A percentile compares a stretch with the other conserved stretches of the same genome.
phyloP scores from a whole-genome alignment of 2,329 filamentous ascomycete species.

The Penicillium verrucosum region DNA sequence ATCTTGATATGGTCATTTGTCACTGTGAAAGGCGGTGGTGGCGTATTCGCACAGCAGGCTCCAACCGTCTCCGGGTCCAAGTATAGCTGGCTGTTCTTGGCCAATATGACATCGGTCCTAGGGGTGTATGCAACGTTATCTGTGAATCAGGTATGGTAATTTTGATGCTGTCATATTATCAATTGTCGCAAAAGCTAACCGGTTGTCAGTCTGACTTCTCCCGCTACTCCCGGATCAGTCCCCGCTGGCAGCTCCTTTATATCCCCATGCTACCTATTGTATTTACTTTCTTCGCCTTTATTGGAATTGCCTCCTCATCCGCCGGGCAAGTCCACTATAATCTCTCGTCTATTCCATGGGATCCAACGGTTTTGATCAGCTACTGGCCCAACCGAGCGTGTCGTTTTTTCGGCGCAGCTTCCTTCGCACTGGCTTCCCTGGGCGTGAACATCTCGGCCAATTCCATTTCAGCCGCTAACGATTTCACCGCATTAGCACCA shows the following conservation, averaged over 20 bases:
- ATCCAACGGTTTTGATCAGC: slow-evolving; percentile 42
- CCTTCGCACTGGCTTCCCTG: slow-evolving; percentile 55
- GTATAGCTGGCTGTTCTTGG: slow-evolving; percentile 55
- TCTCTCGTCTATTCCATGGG: slow-evolving; percentile 41
- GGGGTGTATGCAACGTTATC: slow-evolving; percentile 53
- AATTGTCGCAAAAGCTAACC: neutral
- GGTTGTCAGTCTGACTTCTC: slow-evolving; percentile 52
- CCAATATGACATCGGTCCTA: slow-evolving; percentile 49
- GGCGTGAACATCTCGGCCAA: slow-evolving; percentile 59
- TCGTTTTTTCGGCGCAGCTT: slow-evolving; percentile 51
- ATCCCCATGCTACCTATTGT: slow-evolving; percentile 52
- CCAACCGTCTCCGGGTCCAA: slow-evolving; percentile 47
- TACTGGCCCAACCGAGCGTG: slow-evolving; percentile 41
- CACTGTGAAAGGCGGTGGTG: slow-evolving; percentile 50
- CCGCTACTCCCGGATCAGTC: slow-evolving; percentile 48
- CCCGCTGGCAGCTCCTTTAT: slow-evolving; percentile 51
- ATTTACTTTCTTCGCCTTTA: slow-evolving; percentile 54
- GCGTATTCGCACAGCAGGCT: slow-evolving; percentile 45
- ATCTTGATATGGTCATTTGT: slow-evolving; percentile 63
- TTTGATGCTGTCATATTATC: neutral
- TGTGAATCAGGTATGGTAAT: slow-evolving; percentile 41
- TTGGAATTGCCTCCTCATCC: slow-evolving; percentile 43
- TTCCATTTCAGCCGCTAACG: slow-evolving; percentile 49
- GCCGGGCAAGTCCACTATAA: slow-evolving; percentile 39
- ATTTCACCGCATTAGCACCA: slow-evolving; percentile 55